Evolutionary conservation across 441 rosid genomes (phyloP), one percentile per base, ranked within the genome.

Genomic region (Populus hybrid): DNA sequence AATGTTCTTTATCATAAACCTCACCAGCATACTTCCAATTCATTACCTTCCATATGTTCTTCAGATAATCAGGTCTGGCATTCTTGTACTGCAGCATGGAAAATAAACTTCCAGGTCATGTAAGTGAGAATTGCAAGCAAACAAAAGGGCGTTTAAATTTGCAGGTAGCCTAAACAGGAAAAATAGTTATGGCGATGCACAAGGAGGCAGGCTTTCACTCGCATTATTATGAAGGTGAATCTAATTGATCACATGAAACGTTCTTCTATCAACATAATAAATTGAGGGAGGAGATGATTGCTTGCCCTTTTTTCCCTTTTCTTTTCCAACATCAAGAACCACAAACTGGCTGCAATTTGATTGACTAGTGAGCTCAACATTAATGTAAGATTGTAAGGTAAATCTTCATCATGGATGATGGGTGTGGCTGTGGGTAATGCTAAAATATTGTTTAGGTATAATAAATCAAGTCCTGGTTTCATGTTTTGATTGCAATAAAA

Each of bases 41-140:
- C 67, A 95, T 84, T 36, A 95, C 97, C 73, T 89, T 92, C 98
- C 99, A 95, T 46, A 95, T 87, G 86, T 91, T 94, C 93, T 94
- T 92, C 78, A 92, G 85, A 83, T 94, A 95, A 61, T 95, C 98
- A 0, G 99, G 95, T 77, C 93, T 92, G 68, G 88, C 99, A 78
- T 95, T 95, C 89, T 95, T 95, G 94, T 95, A 95, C 99, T 95
- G 93, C 80, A 88, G 16, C n/a, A 71, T n/a, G 11, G 7, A 23
- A 35, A 69, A 64, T 5, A 10, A 77, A 68, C 35, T 34, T 34
- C 40, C 57, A 32, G 28, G n/a, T 53, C 73, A 30, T 19, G 9
- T 6, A 23, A 64, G 26, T 18, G 6, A 71, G 64, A 9, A 7
- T 10, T 5, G 40, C 2, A 70, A 46, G n/a, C 69, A 71, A 71